phyloP scores from a whole-genome alignment of 2,329 filamentous ascomycete species.

The Alternaria sp. region DNA sequence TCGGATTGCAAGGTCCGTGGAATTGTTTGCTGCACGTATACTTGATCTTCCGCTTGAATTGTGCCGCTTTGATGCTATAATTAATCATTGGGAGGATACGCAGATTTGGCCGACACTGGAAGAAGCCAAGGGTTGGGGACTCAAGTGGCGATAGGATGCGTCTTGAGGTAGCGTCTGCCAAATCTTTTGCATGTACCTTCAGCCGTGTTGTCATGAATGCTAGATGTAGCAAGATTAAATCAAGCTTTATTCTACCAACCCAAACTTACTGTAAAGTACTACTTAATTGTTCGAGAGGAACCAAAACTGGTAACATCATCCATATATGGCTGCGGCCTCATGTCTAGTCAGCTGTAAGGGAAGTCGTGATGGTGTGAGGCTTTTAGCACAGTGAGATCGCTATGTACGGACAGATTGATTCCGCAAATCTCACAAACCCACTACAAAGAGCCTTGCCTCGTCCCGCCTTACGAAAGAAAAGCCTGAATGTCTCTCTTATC shows the following conservation, averaged over 20 bases:
- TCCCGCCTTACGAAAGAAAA: too few species aligned
- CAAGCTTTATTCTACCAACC: background rate
- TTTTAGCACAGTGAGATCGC: too few species aligned
- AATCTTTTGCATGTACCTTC: background rate
- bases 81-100: background rate
- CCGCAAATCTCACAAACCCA: too few species aligned
- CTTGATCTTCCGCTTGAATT: background rate
- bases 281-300: background rate
- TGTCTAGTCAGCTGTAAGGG: too few species aligned
- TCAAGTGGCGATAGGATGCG: background rate
- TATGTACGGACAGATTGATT: too few species aligned
- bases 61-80: background rate
- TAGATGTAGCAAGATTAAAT: background rate
- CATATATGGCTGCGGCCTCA: too few species aligned
- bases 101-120: background rate
- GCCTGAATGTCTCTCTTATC: too few species aligned
- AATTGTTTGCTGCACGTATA: background rate
- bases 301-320: too few species aligned
- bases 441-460: too few species aligned
- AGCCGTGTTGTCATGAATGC: background rate
- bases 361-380: too few species aligned
- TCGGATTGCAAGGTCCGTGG: background rate
- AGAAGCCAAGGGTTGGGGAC: background rate
- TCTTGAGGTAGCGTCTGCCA: background rate
- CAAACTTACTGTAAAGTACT: background rate